Base-by-base conservation (phyloP, 2,329 filamentous ascomycete species). In the Alternaria sp. region DNA sequence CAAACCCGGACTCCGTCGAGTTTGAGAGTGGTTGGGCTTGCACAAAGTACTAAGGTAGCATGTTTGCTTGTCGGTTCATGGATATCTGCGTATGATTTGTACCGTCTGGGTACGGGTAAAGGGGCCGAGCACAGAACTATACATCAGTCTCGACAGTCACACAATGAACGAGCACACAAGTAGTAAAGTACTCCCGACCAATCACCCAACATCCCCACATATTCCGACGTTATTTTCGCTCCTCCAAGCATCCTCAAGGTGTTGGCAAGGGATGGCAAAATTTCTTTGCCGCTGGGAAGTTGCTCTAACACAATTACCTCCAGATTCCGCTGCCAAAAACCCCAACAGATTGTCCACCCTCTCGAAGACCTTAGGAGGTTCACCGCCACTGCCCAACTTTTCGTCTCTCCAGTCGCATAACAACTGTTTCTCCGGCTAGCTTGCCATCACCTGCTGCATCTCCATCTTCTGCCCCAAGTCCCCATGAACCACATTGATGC, bases 401-500 rank as follows among this genome's bases (percentile, higher is more conserved):
- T 21, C 54, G 13, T 46, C 46, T 39, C 24, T 46, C 48, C 56
- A 49, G 9, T 62, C 54, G 51, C 56, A 58, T 14, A 48, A 42
- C 36, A 61, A 23, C 9, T 54, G 54, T 26, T 54, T 54, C 13
- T 58, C 48, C 24, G 45, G 29, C 41, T 56, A 54, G 5, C 45
- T 28, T 34, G 36, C 51, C 5, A 42, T 17, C 17, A 42, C 31
- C 17, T 54, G 53, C 21, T 40, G 36, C 26, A 48, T 28, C 33
- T 60, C 56, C 4, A 42, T 52, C 36, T 56, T 46, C 24, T 42
- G 39, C 5, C 57, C 53, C 14, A 60, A 21, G 40, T 61, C 56
- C 10, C 50, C 58, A 24, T 60, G 39, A 39, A 48, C 41, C 28
- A 61, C 34, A 23, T 52, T 17, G 1, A 51, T 29, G 5, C 37